Base-by-base conservation (phyloP, 225 moss, liverwort and hornwort genomes). In the Pleurozium schreberi region DNA sequence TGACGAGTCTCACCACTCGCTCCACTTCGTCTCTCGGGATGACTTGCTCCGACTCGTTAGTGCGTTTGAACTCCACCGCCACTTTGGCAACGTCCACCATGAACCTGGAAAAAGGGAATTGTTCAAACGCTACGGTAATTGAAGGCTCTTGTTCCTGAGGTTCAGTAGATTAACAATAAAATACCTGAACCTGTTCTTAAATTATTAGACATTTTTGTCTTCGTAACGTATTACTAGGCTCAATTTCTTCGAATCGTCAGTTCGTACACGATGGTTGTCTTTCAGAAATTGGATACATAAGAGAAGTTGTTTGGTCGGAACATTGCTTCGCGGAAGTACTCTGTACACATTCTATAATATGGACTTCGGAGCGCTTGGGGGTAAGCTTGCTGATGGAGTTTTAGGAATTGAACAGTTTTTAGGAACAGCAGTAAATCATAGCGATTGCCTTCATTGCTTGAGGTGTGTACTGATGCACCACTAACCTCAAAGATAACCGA, bases 21-120 rank as follows among this genome's bases (percentile, higher is more conserved):
- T 91, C 94, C 47, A 94, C 25, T 85, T 92, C 94, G 25, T 18
- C 59, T 73, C 90, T 73, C 49, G 78, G n/a, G 45, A 89, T 42
- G 19, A 38, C n/a, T 49, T 4, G 6, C 63, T 21, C 49, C 66
- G 7, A 28, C 17, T 79, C 45, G 34, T 31, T 18, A 23, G 12
- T n/a, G 50, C 40, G 16, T 30, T 87, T 78, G 55, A 92, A 90
- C 80, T 94, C 91, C 67, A 71, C 87, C 11, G 83, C 91, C 57
- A 90, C 90, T 85, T 92, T 92, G 11, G 89, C 91, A 49, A 87
- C 52, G 68, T 92, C 92, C 75, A 94, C 91, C 18, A 91, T 8
- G 58, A 80, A 92, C 63, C 88, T 93, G 81, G 33, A 22, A 70
- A 2, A 38, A 42, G 38, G 14, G 36, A 30, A 19, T 53, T 84